Base-by-base conservation (phyloP, 192 early-diverging fungal species). In the Entomortierella lignicola region DNA sequence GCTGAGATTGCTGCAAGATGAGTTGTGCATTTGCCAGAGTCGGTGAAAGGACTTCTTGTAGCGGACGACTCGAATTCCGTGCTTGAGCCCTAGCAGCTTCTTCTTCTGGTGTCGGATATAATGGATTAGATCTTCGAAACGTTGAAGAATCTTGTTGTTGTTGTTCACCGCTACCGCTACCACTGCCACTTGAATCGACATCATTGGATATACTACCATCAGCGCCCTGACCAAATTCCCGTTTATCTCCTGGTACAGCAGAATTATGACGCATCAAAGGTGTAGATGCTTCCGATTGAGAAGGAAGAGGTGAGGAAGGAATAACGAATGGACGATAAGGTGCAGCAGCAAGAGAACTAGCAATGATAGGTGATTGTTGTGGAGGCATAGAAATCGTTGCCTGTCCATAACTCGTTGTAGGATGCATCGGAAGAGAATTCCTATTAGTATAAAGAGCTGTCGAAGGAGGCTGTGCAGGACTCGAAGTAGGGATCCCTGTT, bases 1-100 rank as follows among this genome's bases (percentile, higher is more conserved):
- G 47, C 26, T 69, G 66, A 2, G 66, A 69, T 42, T 60, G 66
- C 26, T 69, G 66, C 26, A 69, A 32, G 18, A 69, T 69, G 1
- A 59, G 25, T 26, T 69, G 66, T 29, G 66, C 66, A 27, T 69
- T 69, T n/a, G 57, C 66, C 6, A 69, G 34, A 5, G 56, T 59
- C 8, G 66, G 66, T 0, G 66, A 69, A 2, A 69, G 42, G 44
- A 60, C 51, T 8, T 59, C 48, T 7, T 69, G 47, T 17, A 60
- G 4, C 0, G 31, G 66, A 5, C 66, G 57, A 25, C 30, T 60
- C 5, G 15, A 4, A n/a, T 54, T 54, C 18, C 66, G 17, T 34
- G 44, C 12, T 15, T 69, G 48, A 18, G 48, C 30, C 11, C 56
- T 27, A 1, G 48, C 39, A 12, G n/a, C 31, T 7, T 34, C 64